Conservation (phyloP, 1,284 basidiomycete species). For the Cronartium quercuum region DNA sequence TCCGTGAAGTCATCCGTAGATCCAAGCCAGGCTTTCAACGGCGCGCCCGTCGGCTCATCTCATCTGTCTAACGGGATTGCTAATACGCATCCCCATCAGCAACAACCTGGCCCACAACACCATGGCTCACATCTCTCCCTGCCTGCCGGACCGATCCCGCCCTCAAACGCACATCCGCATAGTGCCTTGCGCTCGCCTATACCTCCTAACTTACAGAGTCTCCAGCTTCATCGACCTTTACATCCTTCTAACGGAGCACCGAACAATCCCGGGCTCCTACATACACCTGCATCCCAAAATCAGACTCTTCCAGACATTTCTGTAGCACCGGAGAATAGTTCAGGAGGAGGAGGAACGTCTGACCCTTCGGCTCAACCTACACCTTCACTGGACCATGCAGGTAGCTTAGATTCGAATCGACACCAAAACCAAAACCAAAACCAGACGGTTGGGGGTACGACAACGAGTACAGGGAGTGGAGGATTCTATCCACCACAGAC, state of each 20-base stretch:
- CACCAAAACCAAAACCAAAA: constrained; percentile 5
- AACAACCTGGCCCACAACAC: constrained; percentile 1
- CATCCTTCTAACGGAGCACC: constrained; percentile 12
- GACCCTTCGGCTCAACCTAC: constrained; percentile 34
- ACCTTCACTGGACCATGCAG: constrained; percentile 29
- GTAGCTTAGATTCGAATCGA: constrained; percentile 28
- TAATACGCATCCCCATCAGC: constrained; percentile 13
- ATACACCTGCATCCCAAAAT: constrained; percentile 32
- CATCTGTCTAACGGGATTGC: constrained; percentile 33
- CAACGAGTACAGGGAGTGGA: not conserved
- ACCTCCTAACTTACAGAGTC: constrained; percentile 16
- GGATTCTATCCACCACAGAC: constrained; percentile 48
- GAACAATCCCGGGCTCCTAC: constrained; percentile 5
- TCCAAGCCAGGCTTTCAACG: constrained; percentile 13
- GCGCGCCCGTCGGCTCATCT: constrained; percentile 18
- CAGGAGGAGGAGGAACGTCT: not conserved
- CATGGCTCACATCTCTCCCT: constrained; percentile 10
- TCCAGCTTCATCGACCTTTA: not conserved
- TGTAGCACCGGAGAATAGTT: not conserved
- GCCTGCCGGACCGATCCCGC: constrained; percentile 4
- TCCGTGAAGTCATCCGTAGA: constrained; percentile 7
- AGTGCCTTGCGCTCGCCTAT: constrained; percentile 34
- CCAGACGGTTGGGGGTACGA: no score
- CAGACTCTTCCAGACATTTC: constrained; percentile 20
- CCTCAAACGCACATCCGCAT: constrained; percentile 23